Percentiles rank a stretch among this genome's conserved stretches.
These are phyloP conservation scores for Raddia distichophylla DNA, from an alignment of 176 grass and related monocot genomes.

Conservation along the genomic window DNA sequence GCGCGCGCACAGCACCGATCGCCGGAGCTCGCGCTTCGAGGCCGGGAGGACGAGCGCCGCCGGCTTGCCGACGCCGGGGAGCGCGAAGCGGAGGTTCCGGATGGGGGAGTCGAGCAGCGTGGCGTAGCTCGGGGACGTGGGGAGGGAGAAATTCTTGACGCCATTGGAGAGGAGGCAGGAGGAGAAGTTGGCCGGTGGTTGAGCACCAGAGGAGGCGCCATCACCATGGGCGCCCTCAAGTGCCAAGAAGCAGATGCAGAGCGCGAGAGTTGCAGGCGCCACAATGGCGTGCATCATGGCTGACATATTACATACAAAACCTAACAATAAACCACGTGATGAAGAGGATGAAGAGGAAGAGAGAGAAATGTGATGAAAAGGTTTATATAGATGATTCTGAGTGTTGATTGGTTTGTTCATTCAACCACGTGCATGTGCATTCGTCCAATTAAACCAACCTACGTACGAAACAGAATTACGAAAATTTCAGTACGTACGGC, in stretches of 20 bases:
- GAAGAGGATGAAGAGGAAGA: no score
- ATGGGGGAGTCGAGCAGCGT: slow-evolving; percentile 63
- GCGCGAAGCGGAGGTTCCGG: slow-evolving; percentile 57
- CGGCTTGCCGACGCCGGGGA: slow-evolving; percentile 39
- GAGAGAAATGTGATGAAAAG: no score
- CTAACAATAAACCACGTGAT: no score
- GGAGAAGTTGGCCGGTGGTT: slow-evolving; percentile 1
- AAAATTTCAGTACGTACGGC: no score
- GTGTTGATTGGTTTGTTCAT: no score
- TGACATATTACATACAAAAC: no score
- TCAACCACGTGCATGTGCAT: no score
- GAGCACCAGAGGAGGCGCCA: background rate
- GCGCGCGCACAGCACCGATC: slow-evolving; percentile 39
- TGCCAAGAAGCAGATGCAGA: background rate
- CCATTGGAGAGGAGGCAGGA: slow-evolving; percentile 59
- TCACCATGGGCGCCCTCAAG: background rate
- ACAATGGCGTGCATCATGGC: background rate
- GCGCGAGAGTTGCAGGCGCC: background rate
- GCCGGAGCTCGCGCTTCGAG: slow-evolving; percentile 36
- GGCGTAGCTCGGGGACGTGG: slow-evolving; percentile 39
- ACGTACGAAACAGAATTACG: no score
- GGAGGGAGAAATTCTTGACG: slow-evolving; percentile 58
- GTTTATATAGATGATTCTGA: no score
- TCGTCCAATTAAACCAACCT: no score
- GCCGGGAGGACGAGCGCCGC: slow-evolving; percentile 48